Base-by-base conservation (phyloP, 1,284 basidiomycete species). In the Macrocybe sp. region DNA sequence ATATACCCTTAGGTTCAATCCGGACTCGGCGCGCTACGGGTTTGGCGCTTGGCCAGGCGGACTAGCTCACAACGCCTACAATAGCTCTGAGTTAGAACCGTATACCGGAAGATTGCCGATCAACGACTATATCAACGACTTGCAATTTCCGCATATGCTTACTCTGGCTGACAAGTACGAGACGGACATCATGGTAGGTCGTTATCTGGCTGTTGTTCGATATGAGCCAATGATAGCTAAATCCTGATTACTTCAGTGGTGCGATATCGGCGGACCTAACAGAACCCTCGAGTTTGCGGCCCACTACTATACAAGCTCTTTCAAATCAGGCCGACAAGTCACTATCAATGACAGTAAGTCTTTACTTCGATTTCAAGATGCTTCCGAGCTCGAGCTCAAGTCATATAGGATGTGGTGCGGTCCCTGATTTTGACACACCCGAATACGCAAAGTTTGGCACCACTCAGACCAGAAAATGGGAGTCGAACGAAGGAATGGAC, bases 201-300 rank as follows among this genome's bases (percentile, higher is more conserved):
- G 65, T 44, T 29, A 10, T 44, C 39, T 11, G 9, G 14, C 11
- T 41, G 7, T 16, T 16, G 11, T 28, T 10, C 7, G n/a, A 41
- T 28, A 6, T 41, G 11, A 22, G 12, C 22, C 28, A 9, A n/a
- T 12, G 7, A 14, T 34, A 14, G 31, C 12, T 29, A 12, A 4
- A 16, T 2, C 28, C 36, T 29, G n/a, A 38, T 49, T 22, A 1
- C 2, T 28, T 50, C 49, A 76, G 73, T 76, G 78, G 79, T 81
- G 78, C 47, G 78, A 83, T 53, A 81, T 83, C 11, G 81, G 81
- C 9, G 75, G 79, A 6, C 71, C 76, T 0, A 80, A 79, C 53
- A 68, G 62, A 40, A 72, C 69, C 1, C 54, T 69, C 0, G 67
- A 75, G 11, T 74, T 79, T 42, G 74, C 75, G 0, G 68, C 75